Evolutionary conservation across 23 red algal species (phyloP).

Genomic region (Gracilariopsis chorda): DNA sequence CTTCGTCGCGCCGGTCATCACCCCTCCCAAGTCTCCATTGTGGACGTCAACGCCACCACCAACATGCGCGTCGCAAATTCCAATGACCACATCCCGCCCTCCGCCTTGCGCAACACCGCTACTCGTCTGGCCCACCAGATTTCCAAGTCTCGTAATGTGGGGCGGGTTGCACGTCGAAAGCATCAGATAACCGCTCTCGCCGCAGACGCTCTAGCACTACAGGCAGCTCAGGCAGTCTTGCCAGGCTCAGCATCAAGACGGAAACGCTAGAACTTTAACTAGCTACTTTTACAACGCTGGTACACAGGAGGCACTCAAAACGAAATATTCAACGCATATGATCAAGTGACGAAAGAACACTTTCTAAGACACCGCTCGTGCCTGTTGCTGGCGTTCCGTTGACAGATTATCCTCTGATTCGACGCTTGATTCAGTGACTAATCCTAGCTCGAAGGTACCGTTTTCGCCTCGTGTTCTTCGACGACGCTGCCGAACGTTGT

Average conservation of each 20-base stretch:
- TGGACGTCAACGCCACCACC: constrained; percentile 21
- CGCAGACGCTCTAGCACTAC: constrained; percentile 30
- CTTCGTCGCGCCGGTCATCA: constrained; percentile 25
- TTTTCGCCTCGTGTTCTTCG: constrained; percentile 11
- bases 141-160: constrained; percentile 16
- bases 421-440: not conserved
- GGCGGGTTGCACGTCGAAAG: constrained; percentile 23
- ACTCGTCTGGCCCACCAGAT: constrained; percentile 24
- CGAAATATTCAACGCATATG: too few relatives aligned
- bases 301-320: too few relatives aligned
- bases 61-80: constrained; percentile 5
- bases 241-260: not conserved
- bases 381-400: too few relatives aligned
- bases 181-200: constrained; percentile 62
- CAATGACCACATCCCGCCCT: constrained; percentile 1
- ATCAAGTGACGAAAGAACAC: too few relatives aligned
- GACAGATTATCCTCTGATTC: not conserved
- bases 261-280: not conserved
- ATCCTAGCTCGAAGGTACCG: constrained; percentile 23
- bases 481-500: not conserved
- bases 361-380: too few relatives aligned
- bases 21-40: constrained; percentile 14
- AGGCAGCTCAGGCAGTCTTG: constrained; percentile 6
- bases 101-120: constrained; percentile 15
- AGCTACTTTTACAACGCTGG: too few relatives aligned